Evolutionary conservation across 306 rosid species (phyloP).

Genomic region (Trifolium repens): DNA sequence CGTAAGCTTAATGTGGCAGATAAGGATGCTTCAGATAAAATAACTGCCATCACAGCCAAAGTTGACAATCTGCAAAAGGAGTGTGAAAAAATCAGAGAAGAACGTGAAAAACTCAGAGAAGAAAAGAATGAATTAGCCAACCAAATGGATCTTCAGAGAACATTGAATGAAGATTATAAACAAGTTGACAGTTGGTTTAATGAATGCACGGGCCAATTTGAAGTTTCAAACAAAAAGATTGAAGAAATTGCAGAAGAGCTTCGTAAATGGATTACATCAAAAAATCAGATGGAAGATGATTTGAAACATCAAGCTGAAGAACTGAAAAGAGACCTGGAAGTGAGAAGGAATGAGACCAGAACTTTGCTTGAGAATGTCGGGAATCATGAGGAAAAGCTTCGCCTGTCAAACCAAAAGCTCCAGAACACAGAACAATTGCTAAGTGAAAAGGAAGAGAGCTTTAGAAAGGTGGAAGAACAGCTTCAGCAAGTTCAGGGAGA

Average conservation of each 20-base stretch:
- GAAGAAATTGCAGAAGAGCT: slow-evolving; percentile 56
- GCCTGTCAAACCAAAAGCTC: slow-evolving; percentile 94
- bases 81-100: slow-evolving; percentile 48
- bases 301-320: slow-evolving; percentile 67
- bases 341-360: slow-evolving; percentile 62
- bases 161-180: slow-evolving; percentile 55
- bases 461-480: slow-evolving; percentile 60
- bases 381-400: slow-evolving; percentile 80
- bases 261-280: slow-evolving; percentile 49
- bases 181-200: slow-evolving; percentile 53
- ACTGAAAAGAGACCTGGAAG: slow-evolving; percentile 71
- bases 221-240: slow-evolving; percentile 61
- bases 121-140: slow-evolving; percentile 55
- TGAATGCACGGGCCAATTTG: slow-evolving; percentile 58
- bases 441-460: slow-evolving; percentile 79
- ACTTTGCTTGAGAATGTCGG: slow-evolving; percentile 60
- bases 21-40: slow-evolving; percentile 56
- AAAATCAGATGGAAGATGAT: slow-evolving; percentile 60
- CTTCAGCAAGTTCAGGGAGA: slow-evolving; percentile 56
- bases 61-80: slow-evolving; percentile 59
- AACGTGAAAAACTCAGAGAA: slow-evolving; percentile 48
- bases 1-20: slow-evolving; percentile 27
- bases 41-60: slow-evolving; percentile 52
- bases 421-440: slow-evolving; percentile 84
- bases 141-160: slow-evolving; percentile 51